Base-by-base conservation (phyloP, 1,139 yeast species). In the Candida sanyaensis region DNA sequence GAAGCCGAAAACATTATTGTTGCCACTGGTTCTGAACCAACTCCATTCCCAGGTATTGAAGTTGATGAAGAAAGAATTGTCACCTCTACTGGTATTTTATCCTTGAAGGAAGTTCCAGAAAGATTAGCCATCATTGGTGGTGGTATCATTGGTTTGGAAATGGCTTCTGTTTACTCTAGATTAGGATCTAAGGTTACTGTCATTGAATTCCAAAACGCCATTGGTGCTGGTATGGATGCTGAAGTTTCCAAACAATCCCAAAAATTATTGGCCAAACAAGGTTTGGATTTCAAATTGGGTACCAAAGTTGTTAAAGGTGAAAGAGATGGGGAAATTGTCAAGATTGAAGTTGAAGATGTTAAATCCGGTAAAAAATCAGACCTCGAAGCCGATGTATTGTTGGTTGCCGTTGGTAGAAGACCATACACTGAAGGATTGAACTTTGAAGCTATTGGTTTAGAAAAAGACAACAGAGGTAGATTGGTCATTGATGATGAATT, bases 351-450 rank as follows among this genome's bases (percentile, higher is more conserved):
- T 55, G 99, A 93, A 78, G 84, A 88, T 63, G 92, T 83, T 64
- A 93, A 93, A 79, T 73, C 83, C 47, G 97, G 97, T 63, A 83
- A 87, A 75, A 78, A 82, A 62, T 93, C 86, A 69, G 70, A 81
- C 37, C 62, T 95, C 48, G 96, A 91, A 58, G 88, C 97, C 49
- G 99, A 95, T 66, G 96, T 92, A 40, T 79, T 93, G 63, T 80
- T 93, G 62, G 99, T 95, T 52, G 98, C 99, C 55, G 90, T 95
- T 62, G 99, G 99, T 67, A 91, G 99, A 81, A 91, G 98, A 77
- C 99, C 99, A 58, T 91, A 85, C 83, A 85, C 96, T 54, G 81
- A 83, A 63, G 97, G 97, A 48, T 81, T 95, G 58, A 86, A 89
- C 69, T 86, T 91, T 54, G 99, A 95, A 73, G 82, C 83, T 55